These are phyloP conservation scores for Botryotinia globosa DNA, from an alignment of 2,329 filamentous ascomycete genomes.

Conservation along the genomic window DNA sequence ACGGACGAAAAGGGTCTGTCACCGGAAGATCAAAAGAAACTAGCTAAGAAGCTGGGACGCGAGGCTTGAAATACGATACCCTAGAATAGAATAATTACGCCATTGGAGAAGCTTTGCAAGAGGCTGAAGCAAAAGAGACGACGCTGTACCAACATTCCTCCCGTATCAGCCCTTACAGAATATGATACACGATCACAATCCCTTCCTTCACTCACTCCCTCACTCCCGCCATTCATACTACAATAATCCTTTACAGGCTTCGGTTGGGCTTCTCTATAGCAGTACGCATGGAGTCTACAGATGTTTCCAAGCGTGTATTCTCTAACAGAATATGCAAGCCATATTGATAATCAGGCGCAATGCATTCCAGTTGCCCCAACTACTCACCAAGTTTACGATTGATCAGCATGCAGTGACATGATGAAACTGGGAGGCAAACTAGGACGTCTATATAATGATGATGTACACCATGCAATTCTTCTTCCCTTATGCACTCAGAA, in stretches of 20 bases:
- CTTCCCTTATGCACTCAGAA: not conserved
- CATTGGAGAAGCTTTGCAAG: not conserved
- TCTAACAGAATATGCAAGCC: not conserved
- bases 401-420: conserved; percentile 2
- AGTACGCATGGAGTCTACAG: not conserved
- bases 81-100: conserved; percentile 13
- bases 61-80: conserved; percentile 26
- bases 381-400: not conserved
- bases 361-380: conserved; percentile 5
- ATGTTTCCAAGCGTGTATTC: not conserved
- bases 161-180: not conserved
- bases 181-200: not conserved
- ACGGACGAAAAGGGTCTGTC: conserved; percentile 68
- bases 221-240: not conserved
- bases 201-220: not conserved
- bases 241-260: not conserved
- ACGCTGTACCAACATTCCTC: conserved; percentile 9
- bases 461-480: not conserved
- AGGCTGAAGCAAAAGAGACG: not conserved
- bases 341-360: not conserved
- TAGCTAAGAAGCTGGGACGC: conserved; percentile 58
- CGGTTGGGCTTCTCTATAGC: not conserved
- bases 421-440: not conserved
- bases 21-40: conserved; percentile 65
- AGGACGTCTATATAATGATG: not conserved